A percentile compares a stretch with the other conserved stretches of the same genome.
Evolutionary conservation across 2,329 filamentous ascomycete species (phyloP).

Genomic region (Penicillium brevicompactum): DNA sequence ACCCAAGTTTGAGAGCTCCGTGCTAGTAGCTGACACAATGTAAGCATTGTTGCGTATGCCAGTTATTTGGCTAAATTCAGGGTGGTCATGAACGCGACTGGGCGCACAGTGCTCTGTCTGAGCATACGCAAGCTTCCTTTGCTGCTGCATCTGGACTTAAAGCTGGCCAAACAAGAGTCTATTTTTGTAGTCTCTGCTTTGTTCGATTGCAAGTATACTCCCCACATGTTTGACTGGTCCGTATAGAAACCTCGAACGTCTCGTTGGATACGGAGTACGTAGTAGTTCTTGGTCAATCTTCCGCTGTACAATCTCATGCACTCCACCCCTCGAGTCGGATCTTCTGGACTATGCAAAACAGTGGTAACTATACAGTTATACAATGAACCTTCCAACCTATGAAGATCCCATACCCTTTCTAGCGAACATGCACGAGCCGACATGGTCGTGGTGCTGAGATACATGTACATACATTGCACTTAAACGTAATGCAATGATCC

Average conservation of each 20-base stretch:
- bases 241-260: too few relatives aligned
- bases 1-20: constrained; percentile 1
- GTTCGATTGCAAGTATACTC: too few relatives aligned
- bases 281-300: too few relatives aligned
- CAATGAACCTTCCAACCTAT: neutral
- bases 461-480: neutral
- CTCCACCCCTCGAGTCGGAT: too few relatives aligned
- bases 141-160: neutral
- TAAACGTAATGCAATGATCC: neutral
- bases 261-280: too few relatives aligned
- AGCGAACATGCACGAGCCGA: neutral
- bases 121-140: neutral
- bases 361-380: too few relatives aligned
- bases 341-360: too few relatives aligned
- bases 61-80: neutral
- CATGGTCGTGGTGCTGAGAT: neutral
- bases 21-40: constrained; percentile 5
- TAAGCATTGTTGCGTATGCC: neutral
- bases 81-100: neutral
- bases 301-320: too few relatives aligned
- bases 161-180: neutral
- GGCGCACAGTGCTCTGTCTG: neutral
- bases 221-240: too few relatives aligned
- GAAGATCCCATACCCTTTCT: neutral
- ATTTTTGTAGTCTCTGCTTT: too few relatives aligned